Base-by-base conservation (phyloP, 2,329 filamentous ascomycete species). In the Penicillium sp. region DNA sequence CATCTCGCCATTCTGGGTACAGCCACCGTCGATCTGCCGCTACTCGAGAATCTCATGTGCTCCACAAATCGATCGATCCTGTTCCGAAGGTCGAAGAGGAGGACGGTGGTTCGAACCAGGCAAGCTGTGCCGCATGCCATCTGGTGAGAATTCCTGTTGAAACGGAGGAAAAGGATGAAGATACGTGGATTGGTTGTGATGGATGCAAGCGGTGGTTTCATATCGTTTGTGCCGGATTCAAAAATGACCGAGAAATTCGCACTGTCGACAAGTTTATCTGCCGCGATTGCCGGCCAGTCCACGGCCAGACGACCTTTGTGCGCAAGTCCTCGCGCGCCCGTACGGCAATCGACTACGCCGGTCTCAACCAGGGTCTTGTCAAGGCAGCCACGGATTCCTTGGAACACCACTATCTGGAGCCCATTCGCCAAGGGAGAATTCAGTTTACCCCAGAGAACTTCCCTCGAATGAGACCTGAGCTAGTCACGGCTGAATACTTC, bases 211-310 rank as follows among this genome's bases (percentile, higher is more conserved):
- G 75, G 49, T 87, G 83, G 83, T 85, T 82, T 61, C 83, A 87
- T 67, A 82, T 82, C 52, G 77, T 81, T 46, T 87, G 83, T 63
- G 82, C 82, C 43, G 82, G 81, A 3, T 84, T 86, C 66, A 81
- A 80, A 63, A 83, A 77, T 58, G 81, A 82, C 56, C 75, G 79
- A 24, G 82, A 86, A 62, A 79, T 84, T 29, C 78, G 81, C 48
- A 81, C 80, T 46, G 81, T 87, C 39, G 83, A 86, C 70, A 86
- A 86, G 64, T 87, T 81, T 62, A 83, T 84, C 61, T 87, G 83
- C 65, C 70, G 71, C 44, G 66, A 69, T 46, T 87, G 83, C 64
- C 80, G 81, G 53, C 76, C 80, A 20, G 69, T 74, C 10, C 77
- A 82, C 66, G 83, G 83, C 18, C 77, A 78, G 58, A 86, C 83